Base-by-base conservation (phyloP, 805 yeast species). In the Zygotorulaspora danielsina region DNA sequence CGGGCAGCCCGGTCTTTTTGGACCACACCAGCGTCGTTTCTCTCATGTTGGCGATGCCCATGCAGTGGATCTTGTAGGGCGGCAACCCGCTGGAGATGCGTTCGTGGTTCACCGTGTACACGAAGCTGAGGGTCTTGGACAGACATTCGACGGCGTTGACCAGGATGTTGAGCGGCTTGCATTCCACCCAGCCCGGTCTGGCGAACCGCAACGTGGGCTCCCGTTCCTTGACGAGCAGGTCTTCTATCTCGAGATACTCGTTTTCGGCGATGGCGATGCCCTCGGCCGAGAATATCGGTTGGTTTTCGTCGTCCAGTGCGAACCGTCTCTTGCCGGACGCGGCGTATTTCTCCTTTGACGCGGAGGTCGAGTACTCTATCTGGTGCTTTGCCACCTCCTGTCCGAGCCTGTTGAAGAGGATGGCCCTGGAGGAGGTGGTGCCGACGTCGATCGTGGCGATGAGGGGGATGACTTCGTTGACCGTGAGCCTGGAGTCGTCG, bases 11-110 rank as follows among this genome's bases (percentile, higher is more conserved):
- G 2, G 96, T 87, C 38, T 70, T 70, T 49, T 79, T 74, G 41
- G 87, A 81, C 96, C 96, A 89, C 34, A 89, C 79, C 38, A 83
- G 73, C 19, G 95, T 82, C 30, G 97, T 89, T 66, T 89, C 97
- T 59, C 97, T 77, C 93, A 90, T 94, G 65, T 88, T 90, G 37
- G 97, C 93, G 50, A 89, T 77, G 18, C 97, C 97, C 51, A 89
- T 73, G 33, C 85, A 79, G 42, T 70, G 75, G 42, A 89, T 79
- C 50, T 70, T 72, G 59, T 76, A 81, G 58, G 81, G 70, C 51
- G 76, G 62, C 42, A 70, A 63, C 30, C 70, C 65, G 34, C 71
- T 66, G 3, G 60, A 49, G 28, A 55, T 48, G 51, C 68, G 55
- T 42, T 76, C 75, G 47, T 71, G 66, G 64, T 82, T 81, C 50